Evolutionary conservation across 2,329 filamentous ascomycete genomes (phyloP).

Genomic region (Arthrobotrys entomopaga): DNA sequence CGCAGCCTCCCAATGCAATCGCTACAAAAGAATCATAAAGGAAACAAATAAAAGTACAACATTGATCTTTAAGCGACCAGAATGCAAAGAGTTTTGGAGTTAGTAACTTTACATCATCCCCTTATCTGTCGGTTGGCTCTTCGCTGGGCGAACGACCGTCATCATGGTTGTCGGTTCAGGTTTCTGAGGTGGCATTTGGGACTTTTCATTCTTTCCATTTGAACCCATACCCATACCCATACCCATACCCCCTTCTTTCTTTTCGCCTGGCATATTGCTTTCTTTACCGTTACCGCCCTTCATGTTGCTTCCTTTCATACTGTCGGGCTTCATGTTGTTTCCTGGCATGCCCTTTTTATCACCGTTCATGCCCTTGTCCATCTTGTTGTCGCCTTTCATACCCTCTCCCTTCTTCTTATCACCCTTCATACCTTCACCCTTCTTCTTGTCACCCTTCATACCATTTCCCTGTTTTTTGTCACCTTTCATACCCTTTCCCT

Average conservation of each 20-base stretch:
- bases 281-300: constrained; percentile 8
- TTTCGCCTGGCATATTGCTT: neutral
- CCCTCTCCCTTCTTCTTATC: neutral
- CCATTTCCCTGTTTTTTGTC: neutral
- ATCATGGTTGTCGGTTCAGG: constrained; percentile 30
- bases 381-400: neutral
- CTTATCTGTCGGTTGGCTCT: constrained; percentile 17
- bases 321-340: too few relatives aligned
- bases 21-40: neutral
- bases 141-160: constrained; percentile 27
- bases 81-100: neutral
- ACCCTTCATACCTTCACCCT: neutral
- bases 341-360: neutral
- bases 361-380: neutral
- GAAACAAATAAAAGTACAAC: neutral
- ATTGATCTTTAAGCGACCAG: neutral
- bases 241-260: neutral
- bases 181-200: neutral
- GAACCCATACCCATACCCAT: constrained; percentile 1
- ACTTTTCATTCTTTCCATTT: constrained; percentile 1
- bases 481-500: constrained; percentile 1
- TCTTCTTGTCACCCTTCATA: neutral
- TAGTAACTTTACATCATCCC: neutral
- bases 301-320: neutral
- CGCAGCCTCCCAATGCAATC: neutral